Base-by-base conservation (phyloP, 257 asterid genomes). In the Primulina eburnea region DNA sequence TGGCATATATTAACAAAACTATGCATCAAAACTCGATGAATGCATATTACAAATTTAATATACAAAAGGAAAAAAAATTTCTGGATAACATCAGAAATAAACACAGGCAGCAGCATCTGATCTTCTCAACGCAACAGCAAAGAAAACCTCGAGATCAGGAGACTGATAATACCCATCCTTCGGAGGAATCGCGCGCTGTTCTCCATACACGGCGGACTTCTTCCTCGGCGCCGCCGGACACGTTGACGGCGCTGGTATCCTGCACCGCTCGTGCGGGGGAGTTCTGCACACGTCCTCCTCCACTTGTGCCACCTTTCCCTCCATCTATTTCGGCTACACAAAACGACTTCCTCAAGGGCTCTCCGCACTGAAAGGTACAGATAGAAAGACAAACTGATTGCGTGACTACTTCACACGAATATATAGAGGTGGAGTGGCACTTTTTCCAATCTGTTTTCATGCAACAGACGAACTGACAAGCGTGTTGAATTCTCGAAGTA, bases 121-220 rank as follows among this genome's bases (percentile, higher is more conserved):
- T 21, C 24, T 50, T 21, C 32, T 26, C 7, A 40, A 64, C 57
- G 68, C 75, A 66, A 14, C 56, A 33, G 72, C 62, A 53, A 75
- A 75, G 72, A 75, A 75, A 57, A 75, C 18, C 64, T 75, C 79
- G 10, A 75, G 7, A 47, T 75, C 79, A 6, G 79, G 75, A 11
- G 68, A 56, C 26, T 14, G 58, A 47, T 63, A 75, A 58, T 75
- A 75, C 20, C 75, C 79, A 17, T 69, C 75, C 33, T 56, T 64
- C 2, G 79, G 79, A 8, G 32, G 7, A 55, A 6, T 16, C 29
- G 16, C 58, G 1, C 8, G 47, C n/a, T 32, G 62, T 28, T 69
- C 7, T 60, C 29, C 26, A 26, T 14, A 10, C 16, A 40, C 38
- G 14, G 35, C 67, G 5, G 60, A 2, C 68, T 75, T 75, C 75